phyloP scores from a whole-genome alignment of 1,284 basidiomycete species.

The Neotropicomus parvogracilis region DNA sequence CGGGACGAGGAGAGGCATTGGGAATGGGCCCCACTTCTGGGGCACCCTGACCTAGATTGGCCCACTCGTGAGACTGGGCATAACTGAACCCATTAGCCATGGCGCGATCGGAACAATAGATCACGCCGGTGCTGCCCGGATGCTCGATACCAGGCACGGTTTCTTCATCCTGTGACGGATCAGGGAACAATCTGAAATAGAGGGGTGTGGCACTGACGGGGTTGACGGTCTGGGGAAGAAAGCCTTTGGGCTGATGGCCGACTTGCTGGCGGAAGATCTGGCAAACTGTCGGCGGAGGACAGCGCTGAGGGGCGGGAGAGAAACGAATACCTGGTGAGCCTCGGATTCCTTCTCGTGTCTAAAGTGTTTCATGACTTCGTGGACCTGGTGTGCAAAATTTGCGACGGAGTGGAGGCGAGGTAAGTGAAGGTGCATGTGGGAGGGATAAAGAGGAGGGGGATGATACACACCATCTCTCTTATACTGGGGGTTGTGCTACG shows the following conservation, averaged over 20 bases:
- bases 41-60: conserved; percentile 83
- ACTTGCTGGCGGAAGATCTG: conserved; percentile 69
- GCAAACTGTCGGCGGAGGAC: conserved; percentile 1
- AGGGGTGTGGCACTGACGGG: conserved; percentile 42
- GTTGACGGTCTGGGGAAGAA: conserved; percentile 65
- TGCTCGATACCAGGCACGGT: conserved; percentile 81
- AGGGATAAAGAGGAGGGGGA: not conserved
- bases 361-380: conserved; percentile 52
- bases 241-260: conserved; percentile 62
- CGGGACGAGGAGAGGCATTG: conserved; percentile 64
- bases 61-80: conserved; percentile 75
- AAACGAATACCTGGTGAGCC: conserved; percentile 65
- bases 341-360: conserved; percentile 78
- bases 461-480: conserved; percentile 36
- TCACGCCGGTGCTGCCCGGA: conserved; percentile 73
- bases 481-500: conserved; percentile 37
- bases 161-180: conserved; percentile 60
- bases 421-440: conserved; percentile 34
- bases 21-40: conserved; percentile 87
- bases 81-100: conserved; percentile 88
- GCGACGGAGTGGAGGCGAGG: conserved; percentile 22
- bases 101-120: conserved; percentile 85
- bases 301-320: not conserved
- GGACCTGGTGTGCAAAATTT: conserved; percentile 43
- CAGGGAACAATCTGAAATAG: conserved; percentile 3